Evolutionary conservation across 768 basidiomycete genomes (phyloP).

Genomic region (Boletus patriciae): DNA sequence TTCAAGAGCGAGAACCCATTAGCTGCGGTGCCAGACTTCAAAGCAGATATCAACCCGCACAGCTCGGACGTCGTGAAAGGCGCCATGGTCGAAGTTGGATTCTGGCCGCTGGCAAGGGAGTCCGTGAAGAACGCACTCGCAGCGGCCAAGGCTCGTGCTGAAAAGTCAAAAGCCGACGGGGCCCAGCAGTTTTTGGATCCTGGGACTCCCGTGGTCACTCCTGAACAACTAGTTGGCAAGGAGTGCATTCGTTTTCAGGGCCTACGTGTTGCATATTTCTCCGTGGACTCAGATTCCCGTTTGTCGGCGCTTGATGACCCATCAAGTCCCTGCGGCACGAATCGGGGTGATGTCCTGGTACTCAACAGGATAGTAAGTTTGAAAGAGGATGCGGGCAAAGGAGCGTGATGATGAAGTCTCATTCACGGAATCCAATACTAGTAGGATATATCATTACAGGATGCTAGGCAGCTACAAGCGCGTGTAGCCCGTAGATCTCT

Average conservation of each 20-base stretch:
- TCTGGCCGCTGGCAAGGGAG: slow-evolving; percentile 78
- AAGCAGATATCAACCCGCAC: slow-evolving; percentile 77
- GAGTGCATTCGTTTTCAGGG: slow-evolving; percentile 98
- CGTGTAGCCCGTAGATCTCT: slow-evolving; percentile 90
- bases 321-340: slow-evolving; percentile 40
- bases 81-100: slow-evolving; percentile 86
- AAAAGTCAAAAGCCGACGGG: slow-evolving; percentile 52
- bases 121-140: slow-evolving; percentile 61
- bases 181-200: slow-evolving; percentile 38
- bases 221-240: slow-evolving; percentile 78
- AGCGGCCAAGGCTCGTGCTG: slow-evolving; percentile 63
- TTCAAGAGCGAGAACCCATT: slow-evolving; percentile 94
- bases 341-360: slow-evolving; percentile 76
- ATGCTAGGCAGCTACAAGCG: slow-evolving; percentile 70
- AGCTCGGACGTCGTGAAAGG: slow-evolving; percentile 78
- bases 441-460: slow-evolving; percentile 15
- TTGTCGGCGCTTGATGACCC: slow-evolving; percentile 62
- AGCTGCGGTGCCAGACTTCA: slow-evolving; percentile 68
- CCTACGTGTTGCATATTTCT: slow-evolving; percentile 91
- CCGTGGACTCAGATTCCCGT: slow-evolving; percentile 83
- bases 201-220: slow-evolving; percentile 68
- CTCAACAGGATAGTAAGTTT: slow-evolving; percentile 91
- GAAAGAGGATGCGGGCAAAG: slow-evolving; percentile 92
- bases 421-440: neutral
- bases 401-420: slow-evolving; percentile 11